Percentiles rank a stretch among this genome's conserved stretches.
Evolutionary conservation across 2,329 filamentous ascomycete species (phyloP).

Genomic region (Apiospora koreana): DNA sequence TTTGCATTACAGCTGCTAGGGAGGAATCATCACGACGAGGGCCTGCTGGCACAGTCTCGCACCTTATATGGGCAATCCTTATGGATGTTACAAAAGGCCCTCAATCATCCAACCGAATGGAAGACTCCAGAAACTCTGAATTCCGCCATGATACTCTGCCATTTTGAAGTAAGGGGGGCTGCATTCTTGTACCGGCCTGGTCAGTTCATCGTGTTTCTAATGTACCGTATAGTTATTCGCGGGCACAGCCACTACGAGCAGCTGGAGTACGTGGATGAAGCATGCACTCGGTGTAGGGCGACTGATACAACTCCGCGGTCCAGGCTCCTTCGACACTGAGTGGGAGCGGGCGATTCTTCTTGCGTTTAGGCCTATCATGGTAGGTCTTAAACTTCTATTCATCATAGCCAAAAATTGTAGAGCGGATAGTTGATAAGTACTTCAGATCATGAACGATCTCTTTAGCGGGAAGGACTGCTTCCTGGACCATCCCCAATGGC

Average conservation of each 20-base stretch:
- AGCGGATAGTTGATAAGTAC: not conserved
- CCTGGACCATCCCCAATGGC: slow-evolving; percentile 38
- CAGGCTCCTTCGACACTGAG: not conserved
- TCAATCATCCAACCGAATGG: slow-evolving; percentile 15
- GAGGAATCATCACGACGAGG: slow-evolving; percentile 9
- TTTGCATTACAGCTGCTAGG: slow-evolving; percentile 13
- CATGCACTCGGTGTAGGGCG: slow-evolving; percentile 8
- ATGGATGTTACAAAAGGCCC: slow-evolving; percentile 3
- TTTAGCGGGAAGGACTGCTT: slow-evolving; percentile 33
- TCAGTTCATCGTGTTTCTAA: not conserved
- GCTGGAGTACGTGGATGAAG: slow-evolving; percentile 14
- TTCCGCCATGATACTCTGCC: not conserved
- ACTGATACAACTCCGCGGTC: slow-evolving; percentile 13
- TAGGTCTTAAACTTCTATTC: not conserved
- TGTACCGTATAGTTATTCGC: slow-evolving; percentile 10
- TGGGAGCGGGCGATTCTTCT: slow-evolving; percentile 14
- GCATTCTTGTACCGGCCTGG: not conserved
- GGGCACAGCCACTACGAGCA: slow-evolving; percentile 9
- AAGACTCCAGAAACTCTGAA: slow-evolving; percentile 13
- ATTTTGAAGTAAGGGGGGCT: not conserved
- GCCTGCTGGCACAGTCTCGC: slow-evolving; percentile 11
- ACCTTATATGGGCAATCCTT: slow-evolving; percentile 11
- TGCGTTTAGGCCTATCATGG: slow-evolving; percentile 13
- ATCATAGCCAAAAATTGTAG: no score
- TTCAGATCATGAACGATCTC: slow-evolving; percentile 14